Evolutionary conservation across 306 rosid genomes (phyloP).

Genomic region (Gastrolobium bilobum): DNA sequence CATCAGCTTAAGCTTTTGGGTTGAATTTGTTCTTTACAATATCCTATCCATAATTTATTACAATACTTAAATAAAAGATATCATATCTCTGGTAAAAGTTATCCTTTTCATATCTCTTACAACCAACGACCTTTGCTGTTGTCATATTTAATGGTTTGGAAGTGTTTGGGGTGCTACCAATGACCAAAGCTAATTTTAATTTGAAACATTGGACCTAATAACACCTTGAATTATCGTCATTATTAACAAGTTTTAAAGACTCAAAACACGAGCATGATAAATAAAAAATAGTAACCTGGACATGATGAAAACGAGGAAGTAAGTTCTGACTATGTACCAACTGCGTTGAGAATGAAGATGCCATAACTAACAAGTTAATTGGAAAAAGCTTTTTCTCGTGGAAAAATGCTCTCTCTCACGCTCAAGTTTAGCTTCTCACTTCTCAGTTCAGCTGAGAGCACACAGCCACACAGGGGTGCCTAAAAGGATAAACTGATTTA

Average conservation of each 20-base stretch:
- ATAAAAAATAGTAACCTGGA: conserved; percentile 56
- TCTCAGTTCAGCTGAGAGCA: conserved; percentile 3
- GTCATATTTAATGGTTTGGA: no score
- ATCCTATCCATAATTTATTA: no score
- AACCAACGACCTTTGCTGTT: no score
- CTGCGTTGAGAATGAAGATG: conserved; percentile 59
- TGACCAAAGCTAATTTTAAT: neutral
- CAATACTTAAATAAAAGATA: no score
- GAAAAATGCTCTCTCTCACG: neutral
- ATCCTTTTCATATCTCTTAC: neutral
- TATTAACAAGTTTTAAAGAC: neutral
- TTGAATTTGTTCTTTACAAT: no score
- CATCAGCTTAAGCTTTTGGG: no score
- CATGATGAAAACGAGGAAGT: conserved; percentile 46
- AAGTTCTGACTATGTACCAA: conserved; percentile 52
- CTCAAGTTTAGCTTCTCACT: conserved; percentile 19
- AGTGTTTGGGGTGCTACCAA: neutral
- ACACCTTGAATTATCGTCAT: neutral
- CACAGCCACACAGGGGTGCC: conserved; percentile 35
- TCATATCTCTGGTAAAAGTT: neutral
- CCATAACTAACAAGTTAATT: conserved; percentile 39
- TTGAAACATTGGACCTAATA: neutral
- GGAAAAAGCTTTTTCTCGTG: neutral
- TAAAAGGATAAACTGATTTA: conserved; percentile 27
- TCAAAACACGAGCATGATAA: neutral